Conservation (phyloP, 2,329 filamentous ascomycete genomes). For the Cadophora sp. region DNA sequence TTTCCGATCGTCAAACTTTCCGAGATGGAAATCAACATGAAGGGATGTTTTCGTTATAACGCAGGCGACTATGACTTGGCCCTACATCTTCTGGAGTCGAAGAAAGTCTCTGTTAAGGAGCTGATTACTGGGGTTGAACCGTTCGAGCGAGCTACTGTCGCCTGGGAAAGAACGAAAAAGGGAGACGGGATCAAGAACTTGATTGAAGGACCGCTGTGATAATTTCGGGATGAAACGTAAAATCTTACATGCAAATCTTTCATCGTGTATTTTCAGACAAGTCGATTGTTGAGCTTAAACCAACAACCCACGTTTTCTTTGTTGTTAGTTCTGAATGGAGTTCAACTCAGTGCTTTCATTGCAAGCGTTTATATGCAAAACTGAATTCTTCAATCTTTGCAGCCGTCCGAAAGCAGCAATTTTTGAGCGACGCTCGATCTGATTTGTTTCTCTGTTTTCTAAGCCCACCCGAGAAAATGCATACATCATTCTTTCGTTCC, state of each 20-base stretch:
- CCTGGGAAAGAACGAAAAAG: conserved; percentile 44
- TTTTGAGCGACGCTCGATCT: too few relatives aligned
- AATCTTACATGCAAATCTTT: not conserved
- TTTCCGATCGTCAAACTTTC: conserved; percentile 59
- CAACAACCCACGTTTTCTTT: too few relatives aligned
- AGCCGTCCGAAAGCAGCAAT: too few relatives aligned
- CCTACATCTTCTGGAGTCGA: conserved; percentile 51
- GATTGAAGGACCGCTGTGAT: conserved; percentile 28
- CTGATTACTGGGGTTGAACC: conserved; percentile 49
- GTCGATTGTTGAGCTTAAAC: not conserved
- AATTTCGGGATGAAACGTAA: conserved; percentile 36
- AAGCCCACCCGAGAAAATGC: too few relatives aligned
- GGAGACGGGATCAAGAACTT: conserved; percentile 38
- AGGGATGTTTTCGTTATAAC: conserved; percentile 59
- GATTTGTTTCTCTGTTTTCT: too few relatives aligned
- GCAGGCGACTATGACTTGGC: conserved; percentile 57
- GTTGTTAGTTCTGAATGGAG: too few relatives aligned
- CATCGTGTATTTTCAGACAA: not conserved
- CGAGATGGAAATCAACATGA: conserved; percentile 55
- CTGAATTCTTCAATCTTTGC: too few relatives aligned
- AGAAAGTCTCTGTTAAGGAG: conserved; percentile 39
- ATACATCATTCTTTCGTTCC: too few relatives aligned
- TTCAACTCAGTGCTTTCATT: too few relatives aligned
- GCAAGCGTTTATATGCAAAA: too few relatives aligned
- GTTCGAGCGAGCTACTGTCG: conserved; percentile 55